Percentiles rank a stretch among this genome's conserved stretches.
Evolutionary conservation across 768 basidiomycete genomes (phyloP).

Genomic region (Suillus tomentosus): DNA sequence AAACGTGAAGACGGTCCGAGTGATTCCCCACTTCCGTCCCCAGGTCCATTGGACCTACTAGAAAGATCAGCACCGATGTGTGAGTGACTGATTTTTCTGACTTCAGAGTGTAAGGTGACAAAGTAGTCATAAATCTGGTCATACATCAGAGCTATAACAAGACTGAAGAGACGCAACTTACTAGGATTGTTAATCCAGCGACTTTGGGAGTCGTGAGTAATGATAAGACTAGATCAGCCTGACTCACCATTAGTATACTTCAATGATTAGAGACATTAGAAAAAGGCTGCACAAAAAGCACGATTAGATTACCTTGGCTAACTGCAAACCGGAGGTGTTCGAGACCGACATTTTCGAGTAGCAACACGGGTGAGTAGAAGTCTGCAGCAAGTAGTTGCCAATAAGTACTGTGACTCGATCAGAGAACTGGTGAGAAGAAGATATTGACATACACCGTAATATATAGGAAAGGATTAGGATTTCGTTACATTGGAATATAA

Average conservation of each 20-base stretch:
- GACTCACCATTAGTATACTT: background rate
- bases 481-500: no score
- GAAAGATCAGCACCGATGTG: background rate
- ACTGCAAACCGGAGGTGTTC: background rate
- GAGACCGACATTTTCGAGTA: background rate
- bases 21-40: conserved; percentile 13
- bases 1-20: conserved; percentile 2
- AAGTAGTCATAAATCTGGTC: background rate
- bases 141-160: background rate
- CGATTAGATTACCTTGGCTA: background rate
- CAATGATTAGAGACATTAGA: background rate
- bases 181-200: background rate
- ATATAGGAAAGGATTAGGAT: no score
- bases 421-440: no score
- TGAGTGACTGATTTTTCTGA: background rate
- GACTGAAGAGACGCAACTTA: background rate
- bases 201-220: background rate
- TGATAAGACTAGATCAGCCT: background rate
- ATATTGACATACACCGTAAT: no score
- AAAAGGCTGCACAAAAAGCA: background rate
- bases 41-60: conserved; percentile 21
- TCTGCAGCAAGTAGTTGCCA: no score
- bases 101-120: background rate
- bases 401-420: no score
- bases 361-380: no score